Base-by-base conservation (phyloP, 2,329 filamentous ascomycete species). In the Colletotrichum lupini region DNA sequence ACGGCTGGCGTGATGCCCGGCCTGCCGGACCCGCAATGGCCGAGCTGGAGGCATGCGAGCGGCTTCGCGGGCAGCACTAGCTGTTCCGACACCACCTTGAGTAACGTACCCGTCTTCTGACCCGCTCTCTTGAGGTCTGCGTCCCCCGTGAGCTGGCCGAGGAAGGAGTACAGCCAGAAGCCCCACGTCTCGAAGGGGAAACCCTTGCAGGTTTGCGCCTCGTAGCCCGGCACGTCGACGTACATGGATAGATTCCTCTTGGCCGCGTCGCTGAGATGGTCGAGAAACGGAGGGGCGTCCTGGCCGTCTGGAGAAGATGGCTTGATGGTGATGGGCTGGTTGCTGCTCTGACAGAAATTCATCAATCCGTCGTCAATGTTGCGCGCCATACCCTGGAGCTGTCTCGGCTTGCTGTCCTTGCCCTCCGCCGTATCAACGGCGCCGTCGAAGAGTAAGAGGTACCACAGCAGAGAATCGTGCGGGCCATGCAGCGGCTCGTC, bases 111-210 rank as follows among this genome's bases (percentile, higher is more conserved):
- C 3, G 76, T 49, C 3, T 59, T 58, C 8, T 78, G 61, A 1
- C 77, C 79, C 0, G 69, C 67, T 11, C 67, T 63, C 19, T 74
- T 74, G 24, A 85, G 73, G 73, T 85, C 84, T 3, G 70, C 62
- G 67, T 85, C 82, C 8, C 77, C 70, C 22, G 77, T 78, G 5
- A 85, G 76, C 58, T 85, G 83, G 1, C 83, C 84, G 11, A 85
- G 78, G 60, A 85, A 79, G 5, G 82, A 79, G 73, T 83, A 83
- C 4, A 85, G 75, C 83, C 84, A 85, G 60, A 85, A 85, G 1
- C 81, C 82, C 82, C 83, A 85, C 1, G 79, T 73, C 69, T 85
- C 83, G 46, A 84, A 85, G 1, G 81, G 78, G 4, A 80, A 77
- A 1, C 77, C 79, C 49, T 83, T 81, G 35, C 83, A 84, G 5